A percentile compares a stretch with the other conserved stretches of the same genome.
These are phyloP conservation scores for Glutinoglossum americanum DNA, from an alignment of 495 filamentous ascomycete species.

Conservation along the genomic window DNA sequence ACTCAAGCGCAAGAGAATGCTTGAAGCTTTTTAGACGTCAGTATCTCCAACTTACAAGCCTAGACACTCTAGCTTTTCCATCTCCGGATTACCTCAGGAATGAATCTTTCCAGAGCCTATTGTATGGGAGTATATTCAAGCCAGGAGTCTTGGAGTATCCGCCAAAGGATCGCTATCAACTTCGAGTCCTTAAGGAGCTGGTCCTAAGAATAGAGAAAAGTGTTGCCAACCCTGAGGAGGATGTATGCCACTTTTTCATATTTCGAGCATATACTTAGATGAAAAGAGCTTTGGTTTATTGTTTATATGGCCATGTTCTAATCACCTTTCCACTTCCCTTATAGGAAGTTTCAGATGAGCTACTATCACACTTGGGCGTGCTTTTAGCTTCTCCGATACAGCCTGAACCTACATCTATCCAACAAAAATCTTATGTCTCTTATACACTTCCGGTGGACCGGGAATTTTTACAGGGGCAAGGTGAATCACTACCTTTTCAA, in stretches of 20 bases:
- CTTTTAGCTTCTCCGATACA: slow-evolving; percentile 37
- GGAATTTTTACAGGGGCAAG: background rate
- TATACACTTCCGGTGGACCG: slow-evolving; percentile 31
- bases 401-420: slow-evolving; percentile 36
- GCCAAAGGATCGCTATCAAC: slow-evolving; percentile 44
- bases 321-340: slow-evolving; percentile 8
- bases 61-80: slow-evolving; percentile 33
- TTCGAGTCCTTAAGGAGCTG: slow-evolving; percentile 52
- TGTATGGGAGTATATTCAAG: slow-evolving; percentile 44
- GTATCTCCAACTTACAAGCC: slow-evolving; percentile 45
- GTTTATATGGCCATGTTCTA: background rate
- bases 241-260: slow-evolving; percentile 37
- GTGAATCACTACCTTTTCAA: slow-evolving; percentile 7
- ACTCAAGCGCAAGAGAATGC: slow-evolving; percentile 5
- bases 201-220: slow-evolving; percentile 39
- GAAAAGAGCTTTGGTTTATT: background rate
- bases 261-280: background rate
- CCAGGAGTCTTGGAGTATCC: slow-evolving; percentile 23
- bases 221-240: slow-evolving; percentile 54
- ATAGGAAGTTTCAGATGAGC: slow-evolving; percentile 56
- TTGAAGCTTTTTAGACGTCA: slow-evolving; percentile 31
- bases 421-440: slow-evolving; percentile 54
- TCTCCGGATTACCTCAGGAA: slow-evolving; percentile 26
- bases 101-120: slow-evolving; percentile 31
- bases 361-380: slow-evolving; percentile 36